A percentile compares a stretch with the other conserved stretches of the same genome.
Evolutionary conservation across 1,284 basidiomycete genomes (phyloP).

Genomic region (Boletus semigastroideus): DNA sequence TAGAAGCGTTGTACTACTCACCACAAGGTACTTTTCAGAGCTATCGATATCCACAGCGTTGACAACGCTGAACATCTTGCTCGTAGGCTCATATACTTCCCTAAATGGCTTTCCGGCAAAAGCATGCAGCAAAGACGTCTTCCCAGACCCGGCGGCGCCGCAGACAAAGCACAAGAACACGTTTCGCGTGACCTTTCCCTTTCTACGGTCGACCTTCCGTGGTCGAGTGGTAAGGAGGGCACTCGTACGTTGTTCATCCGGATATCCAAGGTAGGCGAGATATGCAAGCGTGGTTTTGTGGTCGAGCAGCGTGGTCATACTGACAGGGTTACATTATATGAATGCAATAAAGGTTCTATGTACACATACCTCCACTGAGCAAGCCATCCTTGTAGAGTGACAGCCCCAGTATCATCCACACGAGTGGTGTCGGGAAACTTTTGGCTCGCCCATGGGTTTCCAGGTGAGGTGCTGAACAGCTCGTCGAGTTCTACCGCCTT

Average conservation of each 20-base stretch:
- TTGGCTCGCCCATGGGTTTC: conserved; percentile 87
- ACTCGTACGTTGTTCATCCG: conserved; percentile 69
- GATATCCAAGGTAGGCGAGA: conserved; percentile 93
- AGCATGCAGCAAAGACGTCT: conserved; percentile 82
- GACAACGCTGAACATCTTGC: conserved; percentile 88
- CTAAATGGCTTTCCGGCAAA: conserved; percentile 84
- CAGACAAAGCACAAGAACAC: conserved; percentile 93
- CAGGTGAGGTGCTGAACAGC: conserved; percentile 92
- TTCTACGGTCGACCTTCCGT: conserved; percentile 83
- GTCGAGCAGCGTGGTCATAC: conserved; percentile 96
- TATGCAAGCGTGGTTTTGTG: conserved; percentile 91
- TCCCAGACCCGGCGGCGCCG: conserved; percentile 94
- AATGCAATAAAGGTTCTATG: neutral
- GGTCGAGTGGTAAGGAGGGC: conserved; percentile 82
- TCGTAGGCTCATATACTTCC: conserved; percentile 81
- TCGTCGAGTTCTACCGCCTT: conserved; percentile 84
- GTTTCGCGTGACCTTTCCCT: conserved; percentile 84
- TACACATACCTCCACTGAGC: conserved; percentile 90
- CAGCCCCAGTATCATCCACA: conserved; percentile 85
- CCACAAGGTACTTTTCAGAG: conserved; percentile 94
- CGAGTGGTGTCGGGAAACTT: conserved; percentile 90
- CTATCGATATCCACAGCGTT: conserved; percentile 95
- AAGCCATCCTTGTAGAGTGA: conserved; percentile 96
- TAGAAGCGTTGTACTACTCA: conserved; percentile 46
- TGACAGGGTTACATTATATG: conserved; percentile 32